Evolutionary conservation across 2,329 filamentous ascomycete species (phyloP).

Genomic region (Colletotrichum noveboracense): DNA sequence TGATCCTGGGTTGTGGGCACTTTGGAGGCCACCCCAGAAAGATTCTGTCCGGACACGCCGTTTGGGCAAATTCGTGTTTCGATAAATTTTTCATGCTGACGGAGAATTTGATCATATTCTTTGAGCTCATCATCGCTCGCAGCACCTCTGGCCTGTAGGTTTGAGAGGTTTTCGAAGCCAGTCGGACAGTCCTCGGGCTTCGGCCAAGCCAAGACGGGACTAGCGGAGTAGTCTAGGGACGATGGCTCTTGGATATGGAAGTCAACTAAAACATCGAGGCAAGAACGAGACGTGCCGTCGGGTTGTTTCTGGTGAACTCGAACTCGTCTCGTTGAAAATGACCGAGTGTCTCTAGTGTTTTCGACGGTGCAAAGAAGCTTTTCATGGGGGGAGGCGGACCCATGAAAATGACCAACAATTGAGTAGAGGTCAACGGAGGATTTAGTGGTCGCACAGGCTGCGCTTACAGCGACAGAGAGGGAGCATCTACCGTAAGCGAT

Average conservation of each 20-base stretch:
- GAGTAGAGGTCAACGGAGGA: not conserved
- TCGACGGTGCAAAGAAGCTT: not conserved
- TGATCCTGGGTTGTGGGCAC: not conserved
- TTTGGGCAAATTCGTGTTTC: not conserved
- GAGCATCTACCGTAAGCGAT: not conserved
- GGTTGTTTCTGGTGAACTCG: not conserved
- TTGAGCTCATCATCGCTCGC: not conserved
- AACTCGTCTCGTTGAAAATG: not conserved
- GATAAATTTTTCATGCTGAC: not conserved
- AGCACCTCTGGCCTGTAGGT: not conserved
- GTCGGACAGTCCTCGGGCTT: not conserved
- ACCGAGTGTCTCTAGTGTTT: not conserved
- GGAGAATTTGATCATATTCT: not conserved
- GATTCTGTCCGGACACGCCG: not conserved
- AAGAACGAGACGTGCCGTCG: not conserved
- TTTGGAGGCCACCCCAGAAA: not conserved
- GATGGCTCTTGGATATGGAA: not conserved
- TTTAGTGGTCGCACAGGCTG: not conserved
- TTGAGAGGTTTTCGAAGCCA: not conserved
- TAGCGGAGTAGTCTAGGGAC: not conserved
- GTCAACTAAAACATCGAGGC: not conserved
- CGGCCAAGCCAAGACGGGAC: not conserved
- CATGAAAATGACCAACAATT: not conserved
- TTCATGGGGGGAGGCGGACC: not conserved
- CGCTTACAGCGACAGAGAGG: not conserved